Percentiles rank a stretch among this genome's conserved stretches.
phyloP scores from a whole-genome alignment of 2,329 filamentous ascomycete species.

The Didymella pomorum region DNA sequence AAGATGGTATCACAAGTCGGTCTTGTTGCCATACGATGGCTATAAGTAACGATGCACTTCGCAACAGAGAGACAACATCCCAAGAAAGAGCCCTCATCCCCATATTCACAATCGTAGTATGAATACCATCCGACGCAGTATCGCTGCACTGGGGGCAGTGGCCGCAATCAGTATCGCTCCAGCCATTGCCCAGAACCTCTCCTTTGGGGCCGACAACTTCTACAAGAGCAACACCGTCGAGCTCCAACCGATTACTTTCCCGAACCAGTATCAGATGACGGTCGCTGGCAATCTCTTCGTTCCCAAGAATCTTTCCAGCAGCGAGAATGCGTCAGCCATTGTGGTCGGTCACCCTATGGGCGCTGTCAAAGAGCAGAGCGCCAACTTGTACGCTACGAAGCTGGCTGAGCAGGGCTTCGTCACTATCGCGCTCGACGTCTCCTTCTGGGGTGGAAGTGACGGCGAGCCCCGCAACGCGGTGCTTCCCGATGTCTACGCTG shows the following conservation, averaged over 20 bases:
- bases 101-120: neutral
- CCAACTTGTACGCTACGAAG: slow-evolving; percentile 45
- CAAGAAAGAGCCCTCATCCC: neutral
- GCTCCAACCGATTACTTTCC: neutral
- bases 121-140: neutral
- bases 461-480: slow-evolving; percentile 41
- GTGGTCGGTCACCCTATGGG: slow-evolving; percentile 43
- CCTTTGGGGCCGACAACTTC: neutral
- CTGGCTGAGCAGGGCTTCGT: slow-evolving; percentile 39
- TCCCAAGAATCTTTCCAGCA: slow-evolving; percentile 13
- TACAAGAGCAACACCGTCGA: neutral
- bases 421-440: slow-evolving; percentile 33
- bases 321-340: slow-evolving; percentile 27
- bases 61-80: neutral
- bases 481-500: slow-evolving; percentile 36
- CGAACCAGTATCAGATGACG: neutral
- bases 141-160: neutral
- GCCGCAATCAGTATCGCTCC: neutral
- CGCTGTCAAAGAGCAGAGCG: slow-evolving; percentile 44
- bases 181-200: neutral
- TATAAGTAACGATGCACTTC: neutral
- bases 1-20: neutral
- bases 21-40: neutral
- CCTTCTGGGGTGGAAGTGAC: slow-evolving; percentile 38
- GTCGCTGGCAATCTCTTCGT: slow-evolving; percentile 10